Base-by-base conservation (phyloP, 2,329 filamentous ascomycete species). In the Dothideomycetes sp. region DNA sequence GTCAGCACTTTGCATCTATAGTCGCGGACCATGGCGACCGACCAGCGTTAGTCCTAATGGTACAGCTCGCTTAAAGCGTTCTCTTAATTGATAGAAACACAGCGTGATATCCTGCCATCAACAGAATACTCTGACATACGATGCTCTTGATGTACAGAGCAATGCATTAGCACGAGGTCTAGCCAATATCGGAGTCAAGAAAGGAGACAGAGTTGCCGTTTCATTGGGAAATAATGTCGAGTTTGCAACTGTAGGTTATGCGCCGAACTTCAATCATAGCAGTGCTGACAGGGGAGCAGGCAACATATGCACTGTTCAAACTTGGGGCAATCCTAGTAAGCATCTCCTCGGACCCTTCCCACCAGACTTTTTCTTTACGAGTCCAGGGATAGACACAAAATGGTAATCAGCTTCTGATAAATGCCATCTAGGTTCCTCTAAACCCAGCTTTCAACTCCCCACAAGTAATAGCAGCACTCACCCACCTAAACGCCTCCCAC, bases 281-380 rank as follows among this genome's bases (percentile, higher is more conserved):
- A 27, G 12, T 12, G 22, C 22, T 27, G 22, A 27, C 7, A 27
- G 7, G 7, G 7, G 22, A 7, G 22, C 34, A 49, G 70, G 58
- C 60, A 15, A 89, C 82, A 4, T 96, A 96, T 61, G 88, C 88
- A 1, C 60, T 91, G 40, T 94, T 89, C 68, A 96, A 96, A 61
- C 72, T 96, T 8, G 91, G 91, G n/a, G 89, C 85, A 17, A 76
- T 96, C 37, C 68, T 96, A 46, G 88, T 77, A 56, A 45, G 63
- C n/a, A n/a, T n/a, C n/a, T n/a, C n/a, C n/a, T n/a, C n/a, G n/a
- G n/a, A n/a, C n/a, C n/a, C n/a, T n/a, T n/a, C n/a, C n/a, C n/a
- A n/a, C n/a, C n/a, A n/a, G 22, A 27, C 22, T 27, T 27, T 27
- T 12, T 27, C 33, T 27, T 11, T 29, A 31, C 16, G n/a, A n/a